Base-by-base conservation (phyloP, 495 filamentous ascomycete genomes). In the Xylaria bambusicola region DNA sequence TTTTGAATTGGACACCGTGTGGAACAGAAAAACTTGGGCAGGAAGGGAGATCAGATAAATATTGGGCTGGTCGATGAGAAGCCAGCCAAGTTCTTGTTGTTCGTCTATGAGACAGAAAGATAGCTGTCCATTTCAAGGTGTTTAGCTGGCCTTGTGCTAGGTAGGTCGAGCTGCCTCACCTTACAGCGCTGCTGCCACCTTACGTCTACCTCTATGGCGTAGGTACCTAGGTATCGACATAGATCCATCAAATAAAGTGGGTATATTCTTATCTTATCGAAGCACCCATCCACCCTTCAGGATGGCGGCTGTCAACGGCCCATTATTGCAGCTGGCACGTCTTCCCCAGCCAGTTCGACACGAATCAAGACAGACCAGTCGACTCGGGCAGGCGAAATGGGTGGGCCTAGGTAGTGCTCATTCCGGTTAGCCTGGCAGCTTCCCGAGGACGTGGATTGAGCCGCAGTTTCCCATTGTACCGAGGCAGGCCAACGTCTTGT, bases 111-210 rank as follows among this genome's bases (percentile, higher is more conserved):
- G 13, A 15, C 18, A 49, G 51, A 15, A 23, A 49, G 51, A 55
- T 61, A 61, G 31, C 23, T 61, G 58, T 61, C 58, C 58, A 42
- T 61, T 60, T 56, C 51, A 42, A n/a, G 41, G 55, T 42, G 51
- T 40, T 46, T 56, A 56, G 53, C 49, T 55, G 36, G 36, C 23
- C 52, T 53, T 33, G 40, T 55, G 52, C 52, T 53, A 29, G 18
- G 10, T n/a, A 56, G 42, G 53, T 4, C 31, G 5, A 33, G 4
- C 18, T 15, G 3, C 3, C 44, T 4, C n/a, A 40, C 36, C 36
- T 17, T 12, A 15, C 17, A 27, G n/a, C 21, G 3, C 13, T 27
- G 4, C n/a, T 31, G 45, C 41, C 17, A 44, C 18, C 2, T 2
- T 23, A 41, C 27, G 21, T 35, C 23, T 15, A 33, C 10, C 31